Evolutionary conservation across 345 rosid genomes (phyloP).

Genomic region (Aquilaria yunnanensis): DNA sequence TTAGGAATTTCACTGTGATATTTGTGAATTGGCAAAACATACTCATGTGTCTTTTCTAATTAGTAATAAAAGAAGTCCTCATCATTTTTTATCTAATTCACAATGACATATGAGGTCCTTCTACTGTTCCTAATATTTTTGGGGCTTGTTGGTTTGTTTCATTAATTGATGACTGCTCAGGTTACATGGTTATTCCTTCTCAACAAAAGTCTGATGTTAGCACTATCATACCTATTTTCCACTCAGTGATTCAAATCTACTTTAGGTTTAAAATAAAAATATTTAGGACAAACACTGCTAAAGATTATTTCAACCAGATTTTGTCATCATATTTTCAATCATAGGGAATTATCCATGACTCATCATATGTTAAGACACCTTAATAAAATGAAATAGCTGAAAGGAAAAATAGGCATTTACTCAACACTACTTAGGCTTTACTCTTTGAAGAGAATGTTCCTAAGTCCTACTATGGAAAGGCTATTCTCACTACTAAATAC

Average conservation of each 20-base stretch:
- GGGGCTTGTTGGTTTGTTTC: background rate
- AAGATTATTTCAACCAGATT: background rate
- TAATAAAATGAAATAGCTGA: background rate
- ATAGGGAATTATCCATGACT: background rate
- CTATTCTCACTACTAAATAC: background rate
- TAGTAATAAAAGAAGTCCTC: slow-evolving; percentile 3
- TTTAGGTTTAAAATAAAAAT: background rate
- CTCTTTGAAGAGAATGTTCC: background rate
- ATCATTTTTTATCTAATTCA: background rate
- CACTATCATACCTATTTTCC: background rate
- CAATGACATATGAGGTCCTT: background rate
- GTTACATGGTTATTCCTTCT: background rate
- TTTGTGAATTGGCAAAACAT: slow-evolving; percentile 8
- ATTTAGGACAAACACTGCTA: background rate
- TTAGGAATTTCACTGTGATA: background rate
- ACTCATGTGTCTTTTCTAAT: background rate
- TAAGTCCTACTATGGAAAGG: background rate
- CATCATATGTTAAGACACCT: background rate
- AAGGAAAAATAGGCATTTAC: background rate
- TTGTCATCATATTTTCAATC: background rate
- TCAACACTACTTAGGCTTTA: background rate
- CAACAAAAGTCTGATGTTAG: slow-evolving; percentile 3
- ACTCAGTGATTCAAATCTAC: background rate
- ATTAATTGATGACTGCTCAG: background rate
- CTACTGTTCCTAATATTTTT: background rate